Base-by-base conservation (phyloP, 225 moss, liverwort and hornwort genomes). In the Marchantia polymorpha region DNA sequence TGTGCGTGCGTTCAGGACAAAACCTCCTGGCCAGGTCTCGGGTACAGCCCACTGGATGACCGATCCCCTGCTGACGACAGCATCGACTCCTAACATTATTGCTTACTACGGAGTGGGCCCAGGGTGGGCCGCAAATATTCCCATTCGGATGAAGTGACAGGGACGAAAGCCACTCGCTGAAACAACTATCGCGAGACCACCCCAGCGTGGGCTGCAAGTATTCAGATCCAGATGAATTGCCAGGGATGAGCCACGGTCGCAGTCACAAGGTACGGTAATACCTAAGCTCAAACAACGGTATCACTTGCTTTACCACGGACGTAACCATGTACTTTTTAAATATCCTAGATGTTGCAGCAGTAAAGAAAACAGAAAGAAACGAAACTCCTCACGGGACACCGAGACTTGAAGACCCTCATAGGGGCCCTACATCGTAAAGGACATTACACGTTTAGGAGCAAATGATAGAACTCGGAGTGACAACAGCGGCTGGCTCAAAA, bases 201-300 rank as follows among this genome's bases (percentile, higher is more conserved):
- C 39, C 39, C 39, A 19, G 56, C 56, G 19, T 56, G 56, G 56
- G 31, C 76, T 76, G 76, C 76, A 59, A 11, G 55, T 60, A 25
- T 76, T 55, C 76, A 76, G 77, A 77, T 26, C 39, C 26, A 51
- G 76, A 65, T 76, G 25, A 64, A 9, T 23, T 64, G 13, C 58
- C 16, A 20, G 17, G 20, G 58, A 20, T 58, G 13, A 15, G 20
- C 58, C 16, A 58, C 58, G 12, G 15, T 58, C 58, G 14, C 13
- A 20, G 12, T 15, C 14, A 58, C 17, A 20, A 58, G 19, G 20
- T 58, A 15, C 15, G 13, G 17, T 58, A 5, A 58, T 14, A 58
- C 16, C 39, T 2, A 39, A 39, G 39, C 39, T 39, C 39, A 58
- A 5, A 58, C 20, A 58, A 14, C 12, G 5, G 58, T 6, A 58